Percentiles rank a stretch among this genome's conserved stretches.
These are phyloP conservation scores for Cynara cardunculus DNA, from an alignment of 129 eudicot genomes.

Conservation along the genomic window DNA sequence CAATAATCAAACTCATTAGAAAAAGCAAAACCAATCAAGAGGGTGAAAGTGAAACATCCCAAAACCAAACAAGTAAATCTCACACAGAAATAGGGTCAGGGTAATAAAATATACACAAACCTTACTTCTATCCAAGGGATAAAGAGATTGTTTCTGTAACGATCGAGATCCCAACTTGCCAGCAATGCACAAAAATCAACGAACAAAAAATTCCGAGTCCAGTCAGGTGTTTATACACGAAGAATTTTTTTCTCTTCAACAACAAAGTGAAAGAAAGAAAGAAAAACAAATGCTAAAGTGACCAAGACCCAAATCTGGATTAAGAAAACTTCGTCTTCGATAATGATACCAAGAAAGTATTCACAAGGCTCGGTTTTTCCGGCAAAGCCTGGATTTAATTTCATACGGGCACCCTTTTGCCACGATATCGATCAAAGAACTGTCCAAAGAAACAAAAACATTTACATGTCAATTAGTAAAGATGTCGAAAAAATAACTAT, in stretches of 20 bases:
- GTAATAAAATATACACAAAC: not conserved
- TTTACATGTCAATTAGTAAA: not conserved
- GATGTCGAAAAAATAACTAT: not conserved
- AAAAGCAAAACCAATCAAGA: too few species aligned
- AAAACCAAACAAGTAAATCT: too few species aligned
- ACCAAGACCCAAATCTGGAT: conserved; percentile 2
- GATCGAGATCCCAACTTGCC: not conserved
- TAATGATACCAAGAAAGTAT: not conserved
- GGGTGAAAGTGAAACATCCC: too few species aligned
- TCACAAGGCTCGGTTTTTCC: conserved; percentile 7
- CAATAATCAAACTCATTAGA: too few species aligned
- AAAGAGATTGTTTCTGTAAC: not conserved
- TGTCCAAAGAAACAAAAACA: conserved; percentile 12
- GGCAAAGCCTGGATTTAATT: not conserved
- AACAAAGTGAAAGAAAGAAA: conserved; percentile 4
- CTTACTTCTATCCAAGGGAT: not conserved
- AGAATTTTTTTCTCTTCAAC: conserved; percentile 7
- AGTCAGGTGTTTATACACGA: conserved; percentile 19
- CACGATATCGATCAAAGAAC: conserved; percentile 31
- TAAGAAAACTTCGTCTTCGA: not conserved
- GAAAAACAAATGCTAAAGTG: not conserved
- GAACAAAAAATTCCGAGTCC: conserved; percentile 5
- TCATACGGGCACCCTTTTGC: conserved; percentile 37
- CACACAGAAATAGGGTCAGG: not conserved
- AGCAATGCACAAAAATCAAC: conserved; percentile 4